Evolutionary conservation across 352 stramenopile genomes (phyloP), one percentile per base, ranked within the genome.

Genomic region (Thalassiosira exigua): DNA sequence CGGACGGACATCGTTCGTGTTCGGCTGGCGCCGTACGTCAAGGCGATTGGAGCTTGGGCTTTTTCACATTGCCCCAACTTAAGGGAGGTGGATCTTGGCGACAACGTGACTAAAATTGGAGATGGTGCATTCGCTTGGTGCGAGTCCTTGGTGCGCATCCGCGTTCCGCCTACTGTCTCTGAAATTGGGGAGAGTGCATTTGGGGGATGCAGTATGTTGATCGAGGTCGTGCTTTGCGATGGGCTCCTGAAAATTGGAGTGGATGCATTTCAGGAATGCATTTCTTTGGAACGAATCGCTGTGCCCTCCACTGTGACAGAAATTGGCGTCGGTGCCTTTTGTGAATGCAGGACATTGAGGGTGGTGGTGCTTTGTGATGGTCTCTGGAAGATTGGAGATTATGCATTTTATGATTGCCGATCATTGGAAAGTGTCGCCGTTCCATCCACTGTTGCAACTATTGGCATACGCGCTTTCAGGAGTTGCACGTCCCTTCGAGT

Each of bases 251-350:
- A 41, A 39, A 48, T 48, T 48, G 39, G 39, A 48, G 39, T 17
- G 11, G n/a, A n/a, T n/a, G 39, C 39, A 48, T 48, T 48, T 48
- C 39, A n/a, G 11, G 39, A n/a, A 48, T 48, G 39, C 39, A n/a
- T 17, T 11, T 48, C 39, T 11, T 48, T 48, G n/a, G 11, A 48
- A 48, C 11, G n/a, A 48, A n/a, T 48, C 39, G 39, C 39, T 17
- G n/a, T 48, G n/a, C 39, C 39, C n/a, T 48, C 39, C 11, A 48
- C 12, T 14, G 59, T 69, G n/a, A 44, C 41, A n/a, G 51, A 44
- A 4, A 66, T 75, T 33, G 65, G 39, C n/a, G n/a, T 11, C n/a
- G n/a, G n/a, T 48, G 39, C 39, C 11, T 48, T 48, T 48, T 48
- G 39, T 11, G 39, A n/a, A 11, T 48, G 39, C 39, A 48, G n/a